Base-by-base conservation (phyloP, 1,284 basidiomycete genomes). In the Sporisorium scitamineum region DNA sequence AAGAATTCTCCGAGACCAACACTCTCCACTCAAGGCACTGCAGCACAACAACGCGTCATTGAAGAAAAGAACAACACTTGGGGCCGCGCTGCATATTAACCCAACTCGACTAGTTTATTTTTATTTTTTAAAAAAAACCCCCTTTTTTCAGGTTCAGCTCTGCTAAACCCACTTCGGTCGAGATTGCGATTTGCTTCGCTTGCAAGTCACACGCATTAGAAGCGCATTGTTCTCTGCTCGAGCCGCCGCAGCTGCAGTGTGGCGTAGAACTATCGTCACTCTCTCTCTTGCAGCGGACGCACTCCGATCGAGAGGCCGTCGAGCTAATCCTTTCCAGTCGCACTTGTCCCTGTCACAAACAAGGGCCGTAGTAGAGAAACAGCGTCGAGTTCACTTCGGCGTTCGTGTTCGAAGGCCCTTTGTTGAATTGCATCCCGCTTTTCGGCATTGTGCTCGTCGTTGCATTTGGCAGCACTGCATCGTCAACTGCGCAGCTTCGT, bases 61-160 rank as follows among this genome's bases (percentile, higher is more conserved):
- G 56, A 42, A 58, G 27, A 50, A 64, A 58, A 62, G 60, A 68
- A 39, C 60, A 68, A 68, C 60, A 68, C 60, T 62, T 62, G 24
- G 9, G 39, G 45, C 18, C 7, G 37, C 26, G 24, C 26, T 42
- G 37, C 37, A 11, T 3, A 34, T 29, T 34, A 20, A 45, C 34
- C 26, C 5, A 41, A 26, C 7, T 20, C 18, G 39, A 34, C 31
- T n/a, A n/a, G n/a, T n/a, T n/a, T n/a, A n/a, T n/a, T n/a, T n/a
- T n/a, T n/a, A n/a, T n/a, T n/a, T n/a, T n/a, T n/a, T 39, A 27
- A 26, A 44, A 29, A 39, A n/a, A 37, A 37, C n/a, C n/a, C n/a
- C n/a, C n/a, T n/a, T 34, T 14, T 34, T n/a, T 54, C 57, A 67
- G 65, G 59, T 61, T 68, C 44, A 61, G 42, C 44, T 58, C 42